Conservation (phyloP, 2,329 filamentous ascomycete genomes). For the Ascosphaera aggregata region DNA sequence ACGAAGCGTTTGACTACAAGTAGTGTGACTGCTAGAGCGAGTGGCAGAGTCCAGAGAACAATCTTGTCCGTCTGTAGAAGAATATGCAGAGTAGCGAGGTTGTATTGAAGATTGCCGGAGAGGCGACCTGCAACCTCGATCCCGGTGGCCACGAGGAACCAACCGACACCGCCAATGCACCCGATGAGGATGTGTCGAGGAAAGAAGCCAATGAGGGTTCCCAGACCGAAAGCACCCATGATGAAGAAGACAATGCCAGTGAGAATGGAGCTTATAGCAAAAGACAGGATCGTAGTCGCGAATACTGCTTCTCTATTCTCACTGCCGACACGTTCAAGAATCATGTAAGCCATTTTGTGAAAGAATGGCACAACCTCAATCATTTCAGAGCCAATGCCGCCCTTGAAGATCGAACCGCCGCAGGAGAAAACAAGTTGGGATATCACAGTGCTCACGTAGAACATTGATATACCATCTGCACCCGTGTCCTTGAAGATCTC, state of each 20-base stretch:
- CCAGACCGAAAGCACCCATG: constrained; percentile 69
- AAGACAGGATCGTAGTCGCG: constrained; percentile 82
- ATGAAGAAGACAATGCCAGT: constrained; percentile 81
- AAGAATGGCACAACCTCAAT: constrained; percentile 98
- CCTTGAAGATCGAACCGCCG: constrained; percentile 67
- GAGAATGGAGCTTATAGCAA: constrained; percentile 70
- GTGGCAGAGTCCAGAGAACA: constrained; percentile 59
- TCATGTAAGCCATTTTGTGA: constrained; percentile 89
- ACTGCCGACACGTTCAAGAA: constrained; percentile 53
- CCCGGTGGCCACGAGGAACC: constrained; percentile 78
- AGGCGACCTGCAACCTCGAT: constrained; percentile 83
- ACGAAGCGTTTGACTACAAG: constrained; percentile 55
- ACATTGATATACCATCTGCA: constrained; percentile 90
- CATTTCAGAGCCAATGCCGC: constrained; percentile 86
- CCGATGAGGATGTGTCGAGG: constrained; percentile 89
- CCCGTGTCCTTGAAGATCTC: constrained; percentile 69
- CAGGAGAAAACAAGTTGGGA: constrained; percentile 76
- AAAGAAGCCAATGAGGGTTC: constrained; percentile 90
- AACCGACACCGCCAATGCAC: constrained; percentile 91
- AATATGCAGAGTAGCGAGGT: constrained; percentile 49
- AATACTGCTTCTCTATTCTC: constrained; percentile 68
- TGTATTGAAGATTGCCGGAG: constrained; percentile 64
- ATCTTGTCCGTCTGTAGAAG: constrained; percentile 53
- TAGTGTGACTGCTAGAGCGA: constrained; percentile 51
- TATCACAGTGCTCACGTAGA: constrained; percentile 93